Percentiles rank a stretch among this genome's conserved stretches.
phyloP scores from a whole-genome alignment of 345 rosid species.

The Arabidopsis arenosa region DNA sequence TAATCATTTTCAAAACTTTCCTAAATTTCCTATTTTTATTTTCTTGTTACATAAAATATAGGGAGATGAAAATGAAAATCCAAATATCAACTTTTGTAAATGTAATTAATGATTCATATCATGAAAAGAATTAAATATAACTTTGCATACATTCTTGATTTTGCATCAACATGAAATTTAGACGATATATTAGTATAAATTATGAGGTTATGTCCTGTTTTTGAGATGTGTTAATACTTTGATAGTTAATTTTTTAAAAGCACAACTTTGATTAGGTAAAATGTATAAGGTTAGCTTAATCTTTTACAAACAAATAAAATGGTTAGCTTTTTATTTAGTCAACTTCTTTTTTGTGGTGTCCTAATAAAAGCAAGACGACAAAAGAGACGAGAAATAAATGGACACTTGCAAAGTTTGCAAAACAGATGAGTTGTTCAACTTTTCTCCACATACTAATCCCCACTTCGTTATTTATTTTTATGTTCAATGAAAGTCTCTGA shows the following conservation, averaged over 20 bases:
- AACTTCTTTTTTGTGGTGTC: neutral
- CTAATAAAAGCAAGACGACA: constrained; percentile 11
- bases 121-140: neutral
- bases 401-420: constrained; percentile 8
- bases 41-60: too few species aligned
- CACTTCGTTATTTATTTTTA: neutral
- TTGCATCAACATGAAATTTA: neutral
- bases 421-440: constrained; percentile 24
- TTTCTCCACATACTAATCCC: neutral
- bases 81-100: neutral
- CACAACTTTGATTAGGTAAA: too few species aligned
- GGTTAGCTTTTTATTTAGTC: neutral
- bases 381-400: constrained; percentile 9
- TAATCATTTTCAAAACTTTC: neutral
- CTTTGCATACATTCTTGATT: too few species aligned
- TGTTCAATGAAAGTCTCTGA: neutral
- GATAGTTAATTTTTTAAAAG: too few species aligned
- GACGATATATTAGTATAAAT: neutral
- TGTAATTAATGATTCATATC: neutral
- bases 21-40: neutral
- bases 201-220: neutral
- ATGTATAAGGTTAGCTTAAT: too few species aligned
- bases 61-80: neutral
- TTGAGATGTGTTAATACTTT: neutral
- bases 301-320: too few species aligned